Conservation (phyloP, 106 monocot genomes). For the Narthecium ossifragum region DNA sequence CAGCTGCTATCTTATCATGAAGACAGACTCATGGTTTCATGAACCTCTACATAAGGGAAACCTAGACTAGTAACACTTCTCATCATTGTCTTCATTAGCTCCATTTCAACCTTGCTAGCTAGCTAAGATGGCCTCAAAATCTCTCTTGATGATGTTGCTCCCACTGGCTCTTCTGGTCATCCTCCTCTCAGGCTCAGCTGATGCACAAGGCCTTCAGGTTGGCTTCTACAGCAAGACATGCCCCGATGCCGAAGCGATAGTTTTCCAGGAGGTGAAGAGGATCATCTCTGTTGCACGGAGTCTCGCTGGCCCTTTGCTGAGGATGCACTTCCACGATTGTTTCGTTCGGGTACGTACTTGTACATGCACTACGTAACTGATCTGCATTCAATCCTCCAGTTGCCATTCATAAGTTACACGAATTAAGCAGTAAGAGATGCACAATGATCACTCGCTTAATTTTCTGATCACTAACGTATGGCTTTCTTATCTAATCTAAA, state of each 20-base stretch:
- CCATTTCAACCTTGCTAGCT: neutral
- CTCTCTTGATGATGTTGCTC: slow-evolving; percentile 2
- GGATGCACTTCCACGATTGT: slow-evolving; percentile 79
- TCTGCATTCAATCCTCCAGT: no score
- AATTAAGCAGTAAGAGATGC: no score
- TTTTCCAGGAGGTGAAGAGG: slow-evolving; percentile 26
- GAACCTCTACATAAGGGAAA: neutral
- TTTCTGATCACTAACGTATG: no score
- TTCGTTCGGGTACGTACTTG: slow-evolving; percentile 42
- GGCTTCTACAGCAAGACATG: slow-evolving; percentile 57
- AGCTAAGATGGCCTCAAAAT: neutral
- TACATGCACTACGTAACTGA: no score
- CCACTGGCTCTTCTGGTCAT: slow-evolving; percentile 5
- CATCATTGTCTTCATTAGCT: neutral
- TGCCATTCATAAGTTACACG: no score
- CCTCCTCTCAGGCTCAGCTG: slow-evolving; percentile 3
- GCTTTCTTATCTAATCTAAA: no score
- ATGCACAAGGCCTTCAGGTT: slow-evolving; percentile 32
- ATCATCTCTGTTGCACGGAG: slow-evolving; percentile 29
- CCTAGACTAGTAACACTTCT: neutral
- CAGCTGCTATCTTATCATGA: neutral
- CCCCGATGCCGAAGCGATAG: slow-evolving; percentile 46
- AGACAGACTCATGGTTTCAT: neutral
- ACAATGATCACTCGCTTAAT: no score
- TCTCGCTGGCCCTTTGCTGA: slow-evolving; percentile 52